Evolutionary conservation across 345 rosid genomes (phyloP), one percentile per base, ranked within the genome.

Genomic region (Brassica cretica): DNA sequence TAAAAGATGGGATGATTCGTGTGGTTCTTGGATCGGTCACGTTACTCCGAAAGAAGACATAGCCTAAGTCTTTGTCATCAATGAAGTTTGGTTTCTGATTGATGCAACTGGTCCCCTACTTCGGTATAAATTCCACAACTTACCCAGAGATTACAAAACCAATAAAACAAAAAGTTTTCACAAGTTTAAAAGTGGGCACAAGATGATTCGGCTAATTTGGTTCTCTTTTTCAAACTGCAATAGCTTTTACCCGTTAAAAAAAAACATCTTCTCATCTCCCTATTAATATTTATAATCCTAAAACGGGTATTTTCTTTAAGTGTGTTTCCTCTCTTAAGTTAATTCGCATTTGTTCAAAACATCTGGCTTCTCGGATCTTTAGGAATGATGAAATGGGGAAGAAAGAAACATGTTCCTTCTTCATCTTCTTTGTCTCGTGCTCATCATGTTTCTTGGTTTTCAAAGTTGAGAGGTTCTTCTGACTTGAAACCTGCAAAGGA

Each of bases 311-410:
- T 46, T 46, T 15, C 12, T 46, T 46, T 12, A 12, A 46, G 15
- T 14, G 16, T 46, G 16, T 14, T 46, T 46, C 2, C 55, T 46
- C 15, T 12, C 49, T 46, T 14, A 14, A 14, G 55, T 46, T 41
- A 41, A 3, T 41, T 41, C 49, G n/a, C 49, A 14, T 41, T 46
- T 46, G 55, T 46, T 46, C 49, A 41, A 10, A 44, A 44, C 53
- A 44, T 44, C 14, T 44, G 53, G 55, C 16, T 46, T 46, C 16
- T 46, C 0, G 55, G 16, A 12, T 46, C 5, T 12, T 46, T 46
- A 14, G 60, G 58, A 41, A 85, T 58, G 61, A 88, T 92, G 94
- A 91, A 77, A 88, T 89, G 89, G 96, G 88, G 91, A 73, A 82
- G 80, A 66, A 87, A 89, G 73, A 87, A 78, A 68, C 56, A 77